Evolutionary conservation across 2,329 filamentous ascomycete species (phyloP).

Genomic region (Thelonectria rubi): DNA sequence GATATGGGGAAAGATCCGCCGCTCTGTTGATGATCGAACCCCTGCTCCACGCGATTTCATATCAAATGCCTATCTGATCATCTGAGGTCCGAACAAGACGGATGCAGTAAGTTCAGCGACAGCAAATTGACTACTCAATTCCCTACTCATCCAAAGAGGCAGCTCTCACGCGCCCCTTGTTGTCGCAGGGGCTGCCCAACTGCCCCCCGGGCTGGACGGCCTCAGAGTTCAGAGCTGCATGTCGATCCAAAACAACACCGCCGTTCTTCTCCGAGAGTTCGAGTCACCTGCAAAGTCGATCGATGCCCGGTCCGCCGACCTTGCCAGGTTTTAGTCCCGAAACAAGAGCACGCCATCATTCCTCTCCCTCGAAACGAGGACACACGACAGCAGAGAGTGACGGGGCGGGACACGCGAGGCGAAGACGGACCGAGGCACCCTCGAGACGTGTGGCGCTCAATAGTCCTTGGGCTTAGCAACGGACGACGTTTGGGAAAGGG

Average conservation of each 20-base stretch:
- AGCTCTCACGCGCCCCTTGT: too few species aligned
- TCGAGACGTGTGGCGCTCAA: not conserved
- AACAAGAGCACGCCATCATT: slow-evolving; percentile 2
- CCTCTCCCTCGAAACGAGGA: not conserved
- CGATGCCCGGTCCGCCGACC: not conserved
- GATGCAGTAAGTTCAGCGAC: not conserved
- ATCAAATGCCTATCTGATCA: not conserved
- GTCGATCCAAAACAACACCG: not conserved
- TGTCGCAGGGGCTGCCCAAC: too few species aligned
- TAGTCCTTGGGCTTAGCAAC: not conserved
- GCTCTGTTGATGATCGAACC: slow-evolving; percentile 2
- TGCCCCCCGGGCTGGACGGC: not conserved
- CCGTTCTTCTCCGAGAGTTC: not conserved
- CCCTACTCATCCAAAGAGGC: too few species aligned
- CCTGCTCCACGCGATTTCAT: slow-evolving; percentile 7
- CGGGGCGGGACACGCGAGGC: not conserved
- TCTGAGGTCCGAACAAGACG: not conserved
- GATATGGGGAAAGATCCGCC: slow-evolving; percentile 14
- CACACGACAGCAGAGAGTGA: not conserved
- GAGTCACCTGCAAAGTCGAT: slow-evolving; percentile 2
- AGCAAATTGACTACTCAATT: too few species aligned
- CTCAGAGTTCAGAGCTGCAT: not conserved
- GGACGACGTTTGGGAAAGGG: not conserved
- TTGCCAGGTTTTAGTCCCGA: not conserved
- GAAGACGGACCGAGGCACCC: not conserved